Percentiles rank a stretch among this genome's conserved stretches.
phyloP scores from a whole-genome alignment of 371 early-diverging fungal species.

The Mucor circinelloides region DNA sequence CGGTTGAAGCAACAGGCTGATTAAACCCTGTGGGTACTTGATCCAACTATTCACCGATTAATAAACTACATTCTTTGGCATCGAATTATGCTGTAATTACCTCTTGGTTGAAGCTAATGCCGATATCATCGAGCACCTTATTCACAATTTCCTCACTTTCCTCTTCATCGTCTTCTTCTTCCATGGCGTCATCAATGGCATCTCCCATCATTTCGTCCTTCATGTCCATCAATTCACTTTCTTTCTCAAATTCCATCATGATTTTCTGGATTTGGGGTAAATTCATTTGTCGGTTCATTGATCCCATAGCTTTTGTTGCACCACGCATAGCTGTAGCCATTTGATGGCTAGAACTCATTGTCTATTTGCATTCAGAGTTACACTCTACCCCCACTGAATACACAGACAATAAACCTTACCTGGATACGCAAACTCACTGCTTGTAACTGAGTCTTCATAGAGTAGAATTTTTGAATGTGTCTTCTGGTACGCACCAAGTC shows the following conservation, averaged over 20 bases:
- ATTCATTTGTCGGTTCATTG: constrained; percentile 94
- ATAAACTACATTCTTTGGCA: background rate
- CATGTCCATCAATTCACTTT: constrained; percentile 97
- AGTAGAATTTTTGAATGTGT: constrained; percentile 93
- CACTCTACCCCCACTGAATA: background rate
- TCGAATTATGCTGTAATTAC: constrained; percentile 31
- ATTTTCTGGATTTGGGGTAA: constrained; percentile 91
- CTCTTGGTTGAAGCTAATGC: constrained; percentile 72
- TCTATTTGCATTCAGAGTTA: constrained; percentile 41
- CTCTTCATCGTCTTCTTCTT: constrained; percentile 90
- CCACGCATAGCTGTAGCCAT: constrained; percentile 97
- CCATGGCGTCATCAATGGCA: constrained; percentile 94
- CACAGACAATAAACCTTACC: background rate
- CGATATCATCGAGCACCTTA: constrained; percentile 95
- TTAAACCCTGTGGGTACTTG: constrained; percentile 63
- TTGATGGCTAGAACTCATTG: constrained; percentile 89
- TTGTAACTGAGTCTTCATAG: constrained; percentile 94
- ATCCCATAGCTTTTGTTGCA: constrained; percentile 92
- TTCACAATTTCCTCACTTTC: constrained; percentile 91
- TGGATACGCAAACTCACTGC: constrained; percentile 87
- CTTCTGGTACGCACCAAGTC: constrained; percentile 93
- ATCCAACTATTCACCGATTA: constrained; percentile 46
- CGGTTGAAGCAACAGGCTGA: constrained; percentile 37
- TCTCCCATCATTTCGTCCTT: constrained; percentile 98
- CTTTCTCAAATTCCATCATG: constrained; percentile 96